Base-by-base conservation (phyloP, 805 yeast genomes). In the Candida krabiensis region DNA sequence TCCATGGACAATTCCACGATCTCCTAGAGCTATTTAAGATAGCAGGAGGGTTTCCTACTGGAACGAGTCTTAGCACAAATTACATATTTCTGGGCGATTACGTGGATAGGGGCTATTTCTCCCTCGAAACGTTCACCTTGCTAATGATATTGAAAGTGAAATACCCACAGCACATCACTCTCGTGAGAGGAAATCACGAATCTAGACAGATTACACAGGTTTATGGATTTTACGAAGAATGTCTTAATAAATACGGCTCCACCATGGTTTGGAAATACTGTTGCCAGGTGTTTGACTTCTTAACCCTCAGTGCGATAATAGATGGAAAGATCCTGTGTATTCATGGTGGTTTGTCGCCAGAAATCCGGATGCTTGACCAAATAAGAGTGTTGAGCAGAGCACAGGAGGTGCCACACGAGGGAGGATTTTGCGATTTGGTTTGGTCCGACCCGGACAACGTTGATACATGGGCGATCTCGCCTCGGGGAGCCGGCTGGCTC, bases 371-470 rank as follows among this genome's bases (percentile, higher is more conserved):
- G 96, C 73, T 91, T 50, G 99, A 91, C 63, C 99, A 91, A 65
- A 89, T 91, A 49, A 73, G 98, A 54, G 98, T 91, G 14, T 70
- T 91, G 41, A 84, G 93, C 37, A 75, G 99, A 56, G 98, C 98
- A 3, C 98, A 91, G 64, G 98, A 91, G 65, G 96, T 91, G 33
- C 99, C 99, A 3, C 98, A 93, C 61, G 99, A 91, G 67, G 99
- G 99, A 52, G 98, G 97, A 2, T 91, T 91, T 63, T 93, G 97
- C 59, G 99, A 91, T 63, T 75, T 91, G 54, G 90, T 91, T 27
- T 91, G 99, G 99, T 83, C 95, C 15, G 99, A 91, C 58, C 99
- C 99, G 2, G 98, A 91, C 61, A 90, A 90, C 55, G 96, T 90
- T 30, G 96, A 88, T 53, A 87, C 96, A 9, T 91, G 99, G 99